Evolutionary conservation across 208 protist genomes (phyloP), one percentile per base, ranked within the genome.

Genomic region (Crithidia bombi): DNA sequence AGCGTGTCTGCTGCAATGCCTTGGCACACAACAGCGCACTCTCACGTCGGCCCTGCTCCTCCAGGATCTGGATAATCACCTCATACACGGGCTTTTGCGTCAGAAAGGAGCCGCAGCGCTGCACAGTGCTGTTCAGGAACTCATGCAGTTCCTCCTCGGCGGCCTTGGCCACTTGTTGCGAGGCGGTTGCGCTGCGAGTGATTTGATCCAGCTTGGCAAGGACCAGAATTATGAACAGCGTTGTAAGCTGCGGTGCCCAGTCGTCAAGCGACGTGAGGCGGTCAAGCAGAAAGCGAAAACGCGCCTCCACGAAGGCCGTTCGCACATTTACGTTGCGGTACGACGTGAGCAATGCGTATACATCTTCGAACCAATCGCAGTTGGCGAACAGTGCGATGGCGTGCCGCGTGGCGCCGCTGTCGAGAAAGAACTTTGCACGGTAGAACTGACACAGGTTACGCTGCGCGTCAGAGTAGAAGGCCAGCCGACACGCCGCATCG

Each of bases 1-100:
- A 86, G 43, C 91, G 87, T 38, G 89, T 81, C 59, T 97, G 90
- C 21, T 85, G 79, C 15, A 91, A 84, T 11, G 82, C 43, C 47
- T 82, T 69, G 2, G 97, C 97, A 61, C 94, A 97, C 23, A 76
- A 73, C 12, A 98, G 74, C 51, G 95, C 63, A 33, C 87, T 84
- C 26, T 92, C 83, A 14, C 85, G 66, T 7, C 79, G 82, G 5
- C 94, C 96, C 72, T 98, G 95, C 68, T 78, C 86, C 57, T 85
- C 71, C 30, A 98, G 85, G 28, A 98, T 68, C 15, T 84, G 71
- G 17, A 87, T 81, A 19, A 92, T 33, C 36, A 87, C 59, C 15
- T 80, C 65, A 64, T 69, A 78, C n/a, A 90, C 87, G 23, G 67
- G 65, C 21, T 51, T 65, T 15, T 78, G 43, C 28, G 61, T 43